Conservation (phyloP, 352 stramenopile genomes). For the Globisporangium perplexum region DNA sequence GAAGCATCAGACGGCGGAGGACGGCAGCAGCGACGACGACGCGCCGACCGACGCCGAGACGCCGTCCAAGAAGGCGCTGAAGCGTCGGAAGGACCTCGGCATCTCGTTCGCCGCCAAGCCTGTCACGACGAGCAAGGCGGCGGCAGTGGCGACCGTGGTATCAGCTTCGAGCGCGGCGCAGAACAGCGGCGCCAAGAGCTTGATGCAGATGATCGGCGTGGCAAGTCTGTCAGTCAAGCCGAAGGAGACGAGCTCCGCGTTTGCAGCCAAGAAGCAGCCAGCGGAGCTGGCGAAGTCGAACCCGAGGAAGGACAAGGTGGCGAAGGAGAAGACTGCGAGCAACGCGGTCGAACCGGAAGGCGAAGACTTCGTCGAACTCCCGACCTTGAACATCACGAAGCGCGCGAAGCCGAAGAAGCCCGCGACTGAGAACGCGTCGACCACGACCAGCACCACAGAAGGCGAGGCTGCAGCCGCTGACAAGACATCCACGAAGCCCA, state of each 20-base stretch:
- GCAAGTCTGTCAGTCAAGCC: slow-evolving; percentile 4
- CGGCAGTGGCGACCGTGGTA: neutral
- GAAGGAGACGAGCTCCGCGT: slow-evolving; percentile 2
- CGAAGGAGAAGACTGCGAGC: neutral
- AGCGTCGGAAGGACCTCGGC: slow-evolving; percentile 16
- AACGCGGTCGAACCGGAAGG: slow-evolving; percentile 3
- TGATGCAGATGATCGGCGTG: slow-evolving; percentile 15
- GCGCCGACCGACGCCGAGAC: slow-evolving; percentile 4
- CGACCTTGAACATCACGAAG: slow-evolving; percentile 13
- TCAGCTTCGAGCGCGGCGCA: neutral
- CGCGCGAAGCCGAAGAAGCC: slow-evolving; percentile 9
- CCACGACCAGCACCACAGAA: slow-evolving; percentile 1
- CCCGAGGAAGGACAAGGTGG: neutral
- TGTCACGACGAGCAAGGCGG: neutral
- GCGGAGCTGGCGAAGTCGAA: neutral
- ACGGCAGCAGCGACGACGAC: slow-evolving; percentile 10
- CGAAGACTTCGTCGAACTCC: slow-evolving; percentile 9
- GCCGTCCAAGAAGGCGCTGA: slow-evolving; percentile 15
- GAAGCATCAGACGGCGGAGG: slow-evolving; percentile 21
- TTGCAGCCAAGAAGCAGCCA: neutral
- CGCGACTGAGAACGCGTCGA: neutral
- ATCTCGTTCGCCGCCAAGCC: slow-evolving; percentile 2
- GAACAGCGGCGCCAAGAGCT: slow-evolving; percentile 6
- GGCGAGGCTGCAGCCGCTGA: slow-evolving; percentile 1
- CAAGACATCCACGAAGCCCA: neutral